Conservation (phyloP, 306 rosid genomes). For the Aeschynomene evenia region DNA sequence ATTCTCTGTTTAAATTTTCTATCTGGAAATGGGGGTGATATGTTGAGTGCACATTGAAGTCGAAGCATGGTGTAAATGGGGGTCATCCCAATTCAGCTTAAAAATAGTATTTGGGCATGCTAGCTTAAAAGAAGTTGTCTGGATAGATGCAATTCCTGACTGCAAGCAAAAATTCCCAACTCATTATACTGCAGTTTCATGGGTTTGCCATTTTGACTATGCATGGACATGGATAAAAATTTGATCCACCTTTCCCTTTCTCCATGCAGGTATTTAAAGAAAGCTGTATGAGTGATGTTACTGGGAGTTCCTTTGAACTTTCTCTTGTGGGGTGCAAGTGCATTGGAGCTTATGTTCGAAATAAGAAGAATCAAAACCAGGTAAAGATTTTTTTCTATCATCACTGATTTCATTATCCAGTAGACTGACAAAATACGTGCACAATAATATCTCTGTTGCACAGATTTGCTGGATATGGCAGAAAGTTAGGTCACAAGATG, state of each 20-base stretch:
- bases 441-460: conserved; percentile 30
- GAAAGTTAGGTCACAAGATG: conserved; percentile 51
- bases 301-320: conserved; percentile 78
- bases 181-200: not conserved
- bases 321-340: conserved; percentile 91
- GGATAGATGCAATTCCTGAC: not conserved
- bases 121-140: not conserved
- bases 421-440: conserved; percentile 17
- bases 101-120: not conserved
- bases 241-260: not conserved
- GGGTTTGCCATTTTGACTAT: not conserved
- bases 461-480: conserved; percentile 95
- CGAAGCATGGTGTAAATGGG: not conserved
- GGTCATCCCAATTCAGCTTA: not conserved
- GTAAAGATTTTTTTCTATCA: conserved; percentile 38
- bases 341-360: conserved; percentile 92
- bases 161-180: not conserved
- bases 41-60: not conserved
- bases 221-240: not conserved
- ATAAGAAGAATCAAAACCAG: conserved; percentile 94
- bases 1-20: not conserved
- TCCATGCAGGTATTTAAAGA: conserved; percentile 69
- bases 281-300: conserved; percentile 47
- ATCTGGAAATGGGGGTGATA: not conserved
- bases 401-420: not conserved